Conservation (phyloP, 2,329 filamentous ascomycete species). For the Xylaria sp. region DNA sequence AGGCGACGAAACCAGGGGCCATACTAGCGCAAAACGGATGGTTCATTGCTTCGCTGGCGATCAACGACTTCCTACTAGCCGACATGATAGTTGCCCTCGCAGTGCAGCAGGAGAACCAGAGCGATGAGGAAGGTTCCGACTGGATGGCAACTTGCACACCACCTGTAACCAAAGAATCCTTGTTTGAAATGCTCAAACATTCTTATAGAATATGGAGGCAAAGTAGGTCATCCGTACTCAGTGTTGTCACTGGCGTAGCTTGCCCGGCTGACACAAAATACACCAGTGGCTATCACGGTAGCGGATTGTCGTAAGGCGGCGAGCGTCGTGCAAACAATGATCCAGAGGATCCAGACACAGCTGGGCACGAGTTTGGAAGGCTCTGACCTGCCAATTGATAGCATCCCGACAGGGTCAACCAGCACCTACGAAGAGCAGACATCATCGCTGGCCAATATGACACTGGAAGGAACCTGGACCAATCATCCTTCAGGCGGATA, state of each 20-base stretch:
- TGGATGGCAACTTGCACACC: constrained; percentile 52
- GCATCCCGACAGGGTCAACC: constrained; percentile 14
- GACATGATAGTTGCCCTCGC: constrained; percentile 69
- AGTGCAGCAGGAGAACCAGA: constrained; percentile 57
- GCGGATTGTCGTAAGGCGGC: constrained; percentile 60
- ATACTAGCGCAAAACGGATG: constrained; percentile 64
- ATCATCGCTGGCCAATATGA: constrained; percentile 39
- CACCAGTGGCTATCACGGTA: constrained; percentile 50
- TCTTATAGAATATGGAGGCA: constrained; percentile 59
- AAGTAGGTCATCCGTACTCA: constrained; percentile 28
- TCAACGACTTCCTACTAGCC: constrained; percentile 71
- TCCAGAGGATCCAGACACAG: constrained; percentile 54
- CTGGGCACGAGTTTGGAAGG: constrained; percentile 34
- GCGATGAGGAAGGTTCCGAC: constrained; percentile 49
- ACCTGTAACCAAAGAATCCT: constrained; percentile 53
- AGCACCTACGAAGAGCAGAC: constrained; percentile 25
- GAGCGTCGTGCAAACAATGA: constrained; percentile 59
- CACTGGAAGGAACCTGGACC: constrained; percentile 26
- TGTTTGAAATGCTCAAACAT: constrained; percentile 55
- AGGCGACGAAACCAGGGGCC: constrained; percentile 64
- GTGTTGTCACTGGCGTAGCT: not conserved
- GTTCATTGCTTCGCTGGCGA: constrained; percentile 67
- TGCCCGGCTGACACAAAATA: constrained; percentile 34
- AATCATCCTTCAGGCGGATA: constrained; percentile 15
- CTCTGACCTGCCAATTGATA: constrained; percentile 10